Base-by-base conservation (phyloP, 1,139 yeast species). In the Saccharomycopsis hybrid region DNA sequence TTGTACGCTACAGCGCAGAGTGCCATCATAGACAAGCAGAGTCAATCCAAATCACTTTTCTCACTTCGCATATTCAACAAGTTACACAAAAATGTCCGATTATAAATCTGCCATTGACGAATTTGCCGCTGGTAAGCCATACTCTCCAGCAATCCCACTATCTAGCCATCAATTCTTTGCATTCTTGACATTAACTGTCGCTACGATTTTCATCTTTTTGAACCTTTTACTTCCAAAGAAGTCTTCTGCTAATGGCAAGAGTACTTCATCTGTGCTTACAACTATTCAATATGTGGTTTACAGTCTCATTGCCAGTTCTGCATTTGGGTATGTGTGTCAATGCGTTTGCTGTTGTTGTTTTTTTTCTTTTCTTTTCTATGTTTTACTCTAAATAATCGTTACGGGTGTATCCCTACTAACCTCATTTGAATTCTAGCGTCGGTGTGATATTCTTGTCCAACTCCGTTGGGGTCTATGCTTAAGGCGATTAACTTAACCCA, bases 381-480 rank as follows among this genome's bases (percentile, higher is more conserved):
- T 18, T 18, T 18, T 18, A 18, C 18, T 18, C 18, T 18, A 18
- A 18, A 18, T 18, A 18, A 18, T 18, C 18, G 18, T 18, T 18
- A 18, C 18, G 18, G 18, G 18, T 18, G 18, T 18, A 18, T 18
- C 18, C 18, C 18, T 18, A 18, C 18, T 18, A 18, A 18, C 18
- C 18, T 18, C 18, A 18, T 18, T 18, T 18, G 18, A 18, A 18
- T 18, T 18, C 18, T 18, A 18, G 54, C 28, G 35, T 49, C 5
- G 54, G 54, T 5, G 49, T 44, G 39, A 46, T 52, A 35, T 49
- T 43, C 32, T 43, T 52, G 25, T 38, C 52, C 27, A 52, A 49
- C 40, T 29, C 47, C n/a, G 54, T 52, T 28, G 54, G 54, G 13
- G 54, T 52, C 28, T 52, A 52, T 35, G 52, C 48, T 7, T 52